phyloP scores from a whole-genome alignment of 495 filamentous ascomycete species.

The Durotheca rogersii region DNA sequence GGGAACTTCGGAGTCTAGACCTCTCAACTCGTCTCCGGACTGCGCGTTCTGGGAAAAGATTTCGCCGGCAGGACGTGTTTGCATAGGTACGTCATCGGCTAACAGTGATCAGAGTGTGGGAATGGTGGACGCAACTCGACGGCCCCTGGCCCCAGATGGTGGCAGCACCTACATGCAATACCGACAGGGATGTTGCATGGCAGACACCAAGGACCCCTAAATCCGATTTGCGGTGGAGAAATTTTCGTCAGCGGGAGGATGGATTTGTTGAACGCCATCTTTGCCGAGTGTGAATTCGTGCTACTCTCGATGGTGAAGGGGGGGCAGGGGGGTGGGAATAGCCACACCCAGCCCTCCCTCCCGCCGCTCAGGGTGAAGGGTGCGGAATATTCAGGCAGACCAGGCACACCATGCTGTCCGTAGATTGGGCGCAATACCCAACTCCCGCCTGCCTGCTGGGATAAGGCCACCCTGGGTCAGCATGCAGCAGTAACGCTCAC shows the following conservation, averaged over 20 bases:
- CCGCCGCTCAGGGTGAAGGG: no score
- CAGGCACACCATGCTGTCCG: slow-evolving; percentile 18
- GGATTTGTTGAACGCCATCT: slow-evolving; percentile 16
- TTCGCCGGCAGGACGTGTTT: no score
- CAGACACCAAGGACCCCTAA: slow-evolving; percentile 22
- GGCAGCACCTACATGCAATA: no score
- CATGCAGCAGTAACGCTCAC: neutral
- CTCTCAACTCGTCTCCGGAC: neutral
- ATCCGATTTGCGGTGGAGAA: slow-evolving; percentile 13
- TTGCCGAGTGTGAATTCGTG: no score
- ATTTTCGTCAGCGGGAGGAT: slow-evolving; percentile 1
- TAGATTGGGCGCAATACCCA: slow-evolving; percentile 12
- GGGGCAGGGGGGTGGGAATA: neutral
- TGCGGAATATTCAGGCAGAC: slow-evolving; percentile 19
- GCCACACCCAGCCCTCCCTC: no score
- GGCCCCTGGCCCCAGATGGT: slow-evolving; percentile 19
- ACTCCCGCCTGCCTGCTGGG: slow-evolving; percentile 4
- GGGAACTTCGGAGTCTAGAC: slow-evolving; percentile 10
- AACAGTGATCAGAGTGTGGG: neutral
- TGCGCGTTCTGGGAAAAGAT: slow-evolving; percentile 2
- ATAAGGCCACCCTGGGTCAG: neutral
- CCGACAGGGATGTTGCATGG: slow-evolving; percentile 24
- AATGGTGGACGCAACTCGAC: neutral
- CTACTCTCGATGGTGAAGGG: neutral
- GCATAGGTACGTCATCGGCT: slow-evolving; percentile 17